These are phyloP conservation scores for Botrytis galanthina DNA, from an alignment of 2,329 filamentous ascomycete genomes.

Conservation along the genomic window DNA sequence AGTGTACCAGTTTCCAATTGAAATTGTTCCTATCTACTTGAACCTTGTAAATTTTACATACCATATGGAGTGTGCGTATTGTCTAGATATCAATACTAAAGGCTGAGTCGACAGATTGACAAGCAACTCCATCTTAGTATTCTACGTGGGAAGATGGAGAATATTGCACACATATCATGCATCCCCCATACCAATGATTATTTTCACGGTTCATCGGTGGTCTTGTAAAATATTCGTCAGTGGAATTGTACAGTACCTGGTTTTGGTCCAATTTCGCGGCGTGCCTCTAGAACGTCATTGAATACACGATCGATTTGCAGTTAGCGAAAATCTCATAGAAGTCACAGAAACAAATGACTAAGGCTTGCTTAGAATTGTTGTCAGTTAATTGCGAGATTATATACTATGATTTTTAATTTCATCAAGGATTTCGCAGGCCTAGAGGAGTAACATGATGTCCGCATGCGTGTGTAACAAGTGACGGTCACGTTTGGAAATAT, in stretches of 20 bases:
- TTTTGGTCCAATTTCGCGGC: neutral
- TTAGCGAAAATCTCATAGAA: neutral
- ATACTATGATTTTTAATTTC: neutral
- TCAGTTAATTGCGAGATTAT: neutral
- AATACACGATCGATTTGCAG: neutral
- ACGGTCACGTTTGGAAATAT: neutral
- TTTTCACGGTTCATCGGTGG: neutral
- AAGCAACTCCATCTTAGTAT: neutral
- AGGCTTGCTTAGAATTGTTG: neutral
- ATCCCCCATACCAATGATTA: neutral
- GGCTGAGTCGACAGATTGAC: neutral
- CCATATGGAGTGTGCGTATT: neutral
- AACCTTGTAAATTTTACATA: neutral
- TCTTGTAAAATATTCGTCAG: neutral
- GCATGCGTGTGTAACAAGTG: neutral
- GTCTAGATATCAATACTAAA: neutral
- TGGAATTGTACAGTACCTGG: neutral
- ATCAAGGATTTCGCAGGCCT: neutral
- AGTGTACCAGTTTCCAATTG: neutral
- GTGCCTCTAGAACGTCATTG: neutral
- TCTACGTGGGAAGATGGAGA: neutral
- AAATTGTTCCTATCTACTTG: neutral
- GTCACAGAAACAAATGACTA: neutral
- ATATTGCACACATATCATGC: neutral
- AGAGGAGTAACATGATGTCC: neutral